Percentiles rank a stretch among this genome's conserved stretches.
Conservation (phyloP, 2,329 filamentous ascomycete species). For the Didymosphaeria variabile region DNA sequence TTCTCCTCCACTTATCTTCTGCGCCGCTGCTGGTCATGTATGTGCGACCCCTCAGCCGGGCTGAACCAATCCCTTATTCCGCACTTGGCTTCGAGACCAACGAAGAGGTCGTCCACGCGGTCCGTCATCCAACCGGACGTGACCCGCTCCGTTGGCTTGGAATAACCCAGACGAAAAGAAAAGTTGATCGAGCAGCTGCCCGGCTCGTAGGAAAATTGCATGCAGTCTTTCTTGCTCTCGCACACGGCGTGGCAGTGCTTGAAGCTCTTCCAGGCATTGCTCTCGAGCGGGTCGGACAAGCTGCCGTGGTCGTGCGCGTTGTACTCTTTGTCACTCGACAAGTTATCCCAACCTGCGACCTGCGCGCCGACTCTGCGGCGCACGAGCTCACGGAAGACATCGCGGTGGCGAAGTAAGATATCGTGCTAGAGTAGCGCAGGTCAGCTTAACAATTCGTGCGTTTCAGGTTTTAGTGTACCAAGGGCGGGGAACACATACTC, state of each 20-base stretch:
- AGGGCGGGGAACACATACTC: slow-evolving; percentile 24
- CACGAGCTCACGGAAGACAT: slow-evolving; percentile 48
- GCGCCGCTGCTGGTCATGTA: slow-evolving; percentile 19
- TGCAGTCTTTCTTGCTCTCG: slow-evolving; percentile 42
- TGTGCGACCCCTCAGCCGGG: slow-evolving; percentile 25
- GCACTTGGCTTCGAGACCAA: slow-evolving; percentile 41
- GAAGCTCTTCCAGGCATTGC: slow-evolving; percentile 48
- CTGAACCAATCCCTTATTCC: slow-evolving; percentile 47
- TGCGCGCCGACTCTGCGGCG: slow-evolving; percentile 38
- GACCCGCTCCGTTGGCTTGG: slow-evolving; percentile 37
- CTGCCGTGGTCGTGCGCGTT: slow-evolving; percentile 43
- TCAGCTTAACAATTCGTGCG: slow-evolving; percentile 17
- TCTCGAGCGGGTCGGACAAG: slow-evolving; percentile 33
- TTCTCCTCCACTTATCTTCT: background rate
- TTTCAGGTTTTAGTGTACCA: slow-evolving; percentile 18
- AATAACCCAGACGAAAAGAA: slow-evolving; percentile 44
- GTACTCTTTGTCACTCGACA: slow-evolving; percentile 47
- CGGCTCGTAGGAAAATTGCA: slow-evolving; percentile 47
- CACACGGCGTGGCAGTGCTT: slow-evolving; percentile 46
- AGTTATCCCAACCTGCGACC: slow-evolving; percentile 46
- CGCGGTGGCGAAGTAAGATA: slow-evolving; percentile 47
- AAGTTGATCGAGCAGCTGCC: slow-evolving; percentile 43
- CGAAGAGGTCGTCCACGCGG: slow-evolving; percentile 45
- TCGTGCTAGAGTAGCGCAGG: slow-evolving; percentile 32
- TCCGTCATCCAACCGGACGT: slow-evolving; percentile 49